Evolutionary conservation across 805 yeast species (phyloP), one percentile per base, ranked within the genome.

Genomic region (Ogataea wickerhamii): DNA sequence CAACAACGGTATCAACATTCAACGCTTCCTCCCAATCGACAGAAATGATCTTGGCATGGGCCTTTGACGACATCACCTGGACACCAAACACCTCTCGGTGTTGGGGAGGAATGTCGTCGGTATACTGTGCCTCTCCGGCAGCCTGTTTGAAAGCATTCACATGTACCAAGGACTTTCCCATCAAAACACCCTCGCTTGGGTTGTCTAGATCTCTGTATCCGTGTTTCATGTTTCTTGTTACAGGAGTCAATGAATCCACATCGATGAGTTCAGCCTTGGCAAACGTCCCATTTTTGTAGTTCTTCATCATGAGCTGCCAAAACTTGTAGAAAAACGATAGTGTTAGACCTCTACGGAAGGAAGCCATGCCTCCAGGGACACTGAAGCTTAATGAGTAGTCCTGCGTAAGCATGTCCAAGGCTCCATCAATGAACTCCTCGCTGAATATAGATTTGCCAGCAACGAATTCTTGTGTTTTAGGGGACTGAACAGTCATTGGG

Each of bases 321-420:
- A 70, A 70, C 46, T 64, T 68, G 58, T 63, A 70, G 47, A 70
- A 70, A 50, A 70, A 70, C 7, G 74, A 68, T 35, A 69, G 41
- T 8, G 71, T 63, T 30, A 70, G 55, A n/a, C 74, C 61, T 26
- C 68, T 52, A 34, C 76, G 53, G 44, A 65, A 70, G 2, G 67
- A 54, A 0, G 75, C 73, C 73, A 68, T 69, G 11, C 74, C 76
- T 39, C 76, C 76, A 4, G 75, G 75, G 30, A 70, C 76, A 13
- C 59, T 59, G 47, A 48, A 70, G 2, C 68, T 60, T 30, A 70
- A 52, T 12, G 63, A 53, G 43, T 56, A 68, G 41, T 70, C 76
- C 20, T 49, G 37, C 12, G 48, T 38, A 21, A 67, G 54, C 5
- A 34, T 22, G 20, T 57, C 56, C 18, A 56, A 44, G 2, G 59